phyloP scores from a whole-genome alignment of 495 filamentous ascomycete genomes.

The Trichoderma parareesei region DNA sequence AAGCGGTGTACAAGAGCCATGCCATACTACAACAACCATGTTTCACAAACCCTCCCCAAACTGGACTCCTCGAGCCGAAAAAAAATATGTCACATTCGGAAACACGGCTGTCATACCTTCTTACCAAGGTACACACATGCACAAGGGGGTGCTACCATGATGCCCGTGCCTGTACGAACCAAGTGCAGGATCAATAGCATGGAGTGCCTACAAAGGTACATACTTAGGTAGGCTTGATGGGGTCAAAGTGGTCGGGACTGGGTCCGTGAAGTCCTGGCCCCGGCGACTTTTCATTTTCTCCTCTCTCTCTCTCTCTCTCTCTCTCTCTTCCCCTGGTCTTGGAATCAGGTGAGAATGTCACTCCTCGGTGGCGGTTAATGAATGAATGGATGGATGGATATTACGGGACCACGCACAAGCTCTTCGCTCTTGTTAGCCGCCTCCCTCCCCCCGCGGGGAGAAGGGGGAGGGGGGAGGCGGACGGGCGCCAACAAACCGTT shows the following conservation, averaged over 20 bases:
- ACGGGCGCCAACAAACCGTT: background rate
- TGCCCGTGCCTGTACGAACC: no score
- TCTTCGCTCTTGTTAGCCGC: background rate
- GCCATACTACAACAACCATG: no score
- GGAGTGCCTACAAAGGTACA: background rate
- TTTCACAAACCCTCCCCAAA: no score
- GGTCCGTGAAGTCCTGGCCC: background rate
- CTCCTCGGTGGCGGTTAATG: background rate
- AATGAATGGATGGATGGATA: background rate
- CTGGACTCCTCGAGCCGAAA: background rate
- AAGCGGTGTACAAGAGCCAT: no score
- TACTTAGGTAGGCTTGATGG: background rate
- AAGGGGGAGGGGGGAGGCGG: background rate
- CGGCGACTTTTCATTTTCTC: background rate
- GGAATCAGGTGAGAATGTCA: slow-evolving; percentile 8
- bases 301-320: no score
- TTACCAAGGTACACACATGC: background rate
- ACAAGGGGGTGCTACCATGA: background rate
- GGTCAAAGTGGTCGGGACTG: no score
- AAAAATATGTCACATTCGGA: background rate
- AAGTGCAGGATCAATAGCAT: background rate
- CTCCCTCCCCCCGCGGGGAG: no score
- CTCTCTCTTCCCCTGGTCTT: slow-evolving; percentile 3
- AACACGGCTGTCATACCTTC: background rate
- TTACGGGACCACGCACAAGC: background rate